phyloP scores from a whole-genome alignment of 768 basidiomycete genomes.

The Calocybe gangraenosa region DNA sequence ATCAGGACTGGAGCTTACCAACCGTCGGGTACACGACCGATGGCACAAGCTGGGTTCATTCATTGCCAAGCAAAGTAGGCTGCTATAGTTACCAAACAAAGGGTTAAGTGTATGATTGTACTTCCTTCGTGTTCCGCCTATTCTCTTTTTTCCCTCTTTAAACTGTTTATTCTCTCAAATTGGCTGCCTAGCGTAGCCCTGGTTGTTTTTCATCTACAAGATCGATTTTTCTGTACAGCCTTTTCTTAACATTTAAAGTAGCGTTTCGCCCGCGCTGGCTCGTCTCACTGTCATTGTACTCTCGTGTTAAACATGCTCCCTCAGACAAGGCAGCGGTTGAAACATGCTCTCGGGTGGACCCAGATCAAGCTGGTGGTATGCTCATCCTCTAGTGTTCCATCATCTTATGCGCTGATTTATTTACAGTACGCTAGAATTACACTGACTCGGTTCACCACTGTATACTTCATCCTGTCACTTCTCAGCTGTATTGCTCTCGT shows the following conservation, averaged over 20 bases:
- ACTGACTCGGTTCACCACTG: slow-evolving; percentile 42
- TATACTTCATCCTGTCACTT: slow-evolving; percentile 45
- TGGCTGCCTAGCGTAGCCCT: slow-evolving; percentile 12
- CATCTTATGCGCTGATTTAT: neutral
- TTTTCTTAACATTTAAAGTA: neutral
- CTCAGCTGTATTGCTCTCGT: slow-evolving; percentile 36
- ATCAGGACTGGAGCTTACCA: too few species aligned
- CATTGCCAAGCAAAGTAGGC: neutral
- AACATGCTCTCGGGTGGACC: slow-evolving; percentile 19
- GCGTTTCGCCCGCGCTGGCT: slow-evolving; percentile 1
- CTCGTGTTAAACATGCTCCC: slow-evolving; percentile 2
- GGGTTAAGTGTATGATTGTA: neutral
- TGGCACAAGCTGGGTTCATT: too few species aligned
- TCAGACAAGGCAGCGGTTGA: slow-evolving; percentile 11
- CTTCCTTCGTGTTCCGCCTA: neutral
- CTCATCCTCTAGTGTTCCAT: neutral
- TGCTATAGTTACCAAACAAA: slow-evolving; percentile 5
- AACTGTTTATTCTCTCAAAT: slow-evolving; percentile 11
- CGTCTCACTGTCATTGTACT: neutral
- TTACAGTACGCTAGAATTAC: slow-evolving; percentile 44
- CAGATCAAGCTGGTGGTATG: slow-evolving; percentile 26
- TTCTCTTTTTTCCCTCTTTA: slow-evolving; percentile 6
- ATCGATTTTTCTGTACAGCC: neutral
- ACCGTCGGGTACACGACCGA: too few species aligned
- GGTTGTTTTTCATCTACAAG: neutral